Conservation (phyloP, 306 rosid genomes). For the Geum urbanum region DNA sequence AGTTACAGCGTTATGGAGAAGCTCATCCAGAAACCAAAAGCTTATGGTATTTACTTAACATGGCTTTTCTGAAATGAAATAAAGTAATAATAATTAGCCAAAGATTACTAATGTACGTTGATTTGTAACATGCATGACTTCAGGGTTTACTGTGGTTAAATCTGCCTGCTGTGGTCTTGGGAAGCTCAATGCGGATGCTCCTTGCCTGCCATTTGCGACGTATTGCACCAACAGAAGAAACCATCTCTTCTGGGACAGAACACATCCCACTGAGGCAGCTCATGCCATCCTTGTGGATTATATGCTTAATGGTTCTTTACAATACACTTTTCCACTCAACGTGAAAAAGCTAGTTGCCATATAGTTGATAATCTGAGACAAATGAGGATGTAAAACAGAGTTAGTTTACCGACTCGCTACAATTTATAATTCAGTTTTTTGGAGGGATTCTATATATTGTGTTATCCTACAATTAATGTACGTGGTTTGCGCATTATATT, state of each 20-base stretch:
- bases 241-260: slow-evolving; percentile 69
- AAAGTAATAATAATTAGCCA: no score
- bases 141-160: slow-evolving; percentile 66
- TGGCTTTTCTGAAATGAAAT: neutral
- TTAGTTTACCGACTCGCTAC: neutral
- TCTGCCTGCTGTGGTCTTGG: slow-evolving; percentile 81
- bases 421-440: neutral
- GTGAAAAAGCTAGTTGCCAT: slow-evolving; percentile 47
- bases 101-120: no score
- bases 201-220: slow-evolving; percentile 42
- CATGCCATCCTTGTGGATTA: slow-evolving; percentile 36
- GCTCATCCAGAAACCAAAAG: slow-evolving; percentile 38
- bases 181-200: slow-evolving; percentile 37
- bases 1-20: slow-evolving; percentile 40
- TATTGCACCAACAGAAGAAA: slow-evolving; percentile 57
- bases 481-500: neutral
- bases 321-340: slow-evolving; percentile 49
- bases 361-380: slow-evolving; percentile 5
- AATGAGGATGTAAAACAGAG: neutral
- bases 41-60: slow-evolving; percentile 42
- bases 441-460: neutral
- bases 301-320: slow-evolving; percentile 48
- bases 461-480: neutral
- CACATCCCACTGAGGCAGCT: slow-evolving; percentile 73
- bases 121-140: neutral